Base-by-base conservation (phyloP, 2,329 filamentous ascomycete genomes). In the Alternaria sp. region DNA sequence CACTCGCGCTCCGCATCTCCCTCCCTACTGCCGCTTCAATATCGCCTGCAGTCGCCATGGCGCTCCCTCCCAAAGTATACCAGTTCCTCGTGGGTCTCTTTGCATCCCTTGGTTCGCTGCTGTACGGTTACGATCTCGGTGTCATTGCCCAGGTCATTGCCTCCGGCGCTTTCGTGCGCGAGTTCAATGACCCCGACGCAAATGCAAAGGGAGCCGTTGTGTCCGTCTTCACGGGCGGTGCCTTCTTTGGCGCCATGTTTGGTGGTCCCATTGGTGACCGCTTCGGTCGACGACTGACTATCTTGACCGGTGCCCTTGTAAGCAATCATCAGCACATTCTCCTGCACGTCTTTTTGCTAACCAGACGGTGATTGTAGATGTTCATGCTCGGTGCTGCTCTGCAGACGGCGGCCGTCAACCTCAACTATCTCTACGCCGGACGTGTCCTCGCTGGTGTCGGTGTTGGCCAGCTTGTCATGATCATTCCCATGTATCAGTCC, bases 211-310 rank as follows among this genome's bases (percentile, higher is more conserved):
- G 89, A 52, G 85, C 89, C 3, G 88, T 92, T 0, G 90, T 93
- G 1, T 90, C 89, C 1, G 83, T 93, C 58, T 93, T 94, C 75
- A 94, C 91, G 0, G 89, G 84, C 2, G 87, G 90, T 42, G 90
- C 90, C 23, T 92, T 92, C 78, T 84, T 90, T 63, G 90, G 90
- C 8, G 87, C 90, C 26, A 80, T 80, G 31, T 78, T 86, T 34
- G 90, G 87, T 37, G 91, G 90, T 59, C 83, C 85, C 1, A 68
- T 79, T 34, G 87, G 88, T 62, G 87, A 93, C 72, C 80, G 73
- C 55, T 77, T 92, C 2, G 91, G 91, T 41, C 85, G 91, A 65
- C 86, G 89, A 73, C 80, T 80, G 74, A 93, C 90, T 2, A 94
- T 94, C 66, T 77, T 90, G 46, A 78, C 90, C 28, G 91, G 90